Conservation (phyloP, 768 basidiomycete genomes). For the Chalciporus piperatus region DNA sequence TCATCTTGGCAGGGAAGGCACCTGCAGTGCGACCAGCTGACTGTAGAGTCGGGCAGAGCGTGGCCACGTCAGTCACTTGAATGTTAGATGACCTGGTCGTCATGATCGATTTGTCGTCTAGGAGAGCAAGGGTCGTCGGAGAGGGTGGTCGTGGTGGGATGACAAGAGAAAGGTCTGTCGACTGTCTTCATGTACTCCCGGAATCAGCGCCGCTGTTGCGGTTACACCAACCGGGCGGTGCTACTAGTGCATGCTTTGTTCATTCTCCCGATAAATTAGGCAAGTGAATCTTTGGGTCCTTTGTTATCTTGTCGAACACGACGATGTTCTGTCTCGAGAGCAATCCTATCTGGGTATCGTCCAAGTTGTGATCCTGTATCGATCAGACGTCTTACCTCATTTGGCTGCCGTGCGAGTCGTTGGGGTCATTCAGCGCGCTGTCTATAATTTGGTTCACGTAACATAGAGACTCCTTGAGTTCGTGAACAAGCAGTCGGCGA, state of each 20-base stretch:
- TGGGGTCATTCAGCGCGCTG: too few species aligned
- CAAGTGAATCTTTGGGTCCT: neutral
- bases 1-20: neutral
- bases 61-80: neutral
- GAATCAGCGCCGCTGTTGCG: neutral
- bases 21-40: too few species aligned
- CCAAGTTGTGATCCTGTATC: too few species aligned
- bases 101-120: slow-evolving; percentile 15
- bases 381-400: too few species aligned
- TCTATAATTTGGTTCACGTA: too few species aligned
- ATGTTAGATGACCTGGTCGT: neutral
- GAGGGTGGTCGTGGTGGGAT: slow-evolving; percentile 24
- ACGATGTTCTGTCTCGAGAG: too few species aligned
- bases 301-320: too few species aligned
- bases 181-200: slow-evolving; percentile 20
- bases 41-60: too few species aligned
- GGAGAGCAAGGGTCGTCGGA: slow-evolving; percentile 33
- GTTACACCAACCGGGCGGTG: neutral
- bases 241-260: neutral
- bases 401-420: too few species aligned
- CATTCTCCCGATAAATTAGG: slow-evolving; percentile 3
- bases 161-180: slow-evolving; percentile 6
- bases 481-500: too few species aligned
- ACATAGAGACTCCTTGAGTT: too few species aligned
- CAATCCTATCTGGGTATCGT: too few species aligned